These are phyloP conservation scores for Colletotrichum spaethianum DNA, from an alignment of 2,329 filamentous ascomycete genomes.

Conservation along the genomic window DNA sequence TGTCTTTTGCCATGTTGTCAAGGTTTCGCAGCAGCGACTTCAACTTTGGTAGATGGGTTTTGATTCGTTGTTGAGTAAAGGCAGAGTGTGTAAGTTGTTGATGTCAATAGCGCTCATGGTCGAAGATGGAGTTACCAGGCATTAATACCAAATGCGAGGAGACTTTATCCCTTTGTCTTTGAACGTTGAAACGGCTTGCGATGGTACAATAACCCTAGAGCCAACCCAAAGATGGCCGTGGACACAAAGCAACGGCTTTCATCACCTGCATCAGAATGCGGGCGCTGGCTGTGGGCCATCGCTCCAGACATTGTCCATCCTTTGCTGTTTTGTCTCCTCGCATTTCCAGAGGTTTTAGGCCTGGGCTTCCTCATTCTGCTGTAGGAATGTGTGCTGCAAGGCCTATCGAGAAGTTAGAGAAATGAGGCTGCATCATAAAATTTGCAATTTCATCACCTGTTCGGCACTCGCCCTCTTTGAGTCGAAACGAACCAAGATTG, in stretches of 20 bases:
- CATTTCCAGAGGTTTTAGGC: not conserved
- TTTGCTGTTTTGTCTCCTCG: not conserved
- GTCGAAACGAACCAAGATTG: constrained; percentile 80
- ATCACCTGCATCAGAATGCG: not conserved
- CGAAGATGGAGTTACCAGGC: not conserved
- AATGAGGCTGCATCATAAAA: not conserved
- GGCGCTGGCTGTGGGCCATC: not conserved
- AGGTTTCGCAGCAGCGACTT: not conserved
- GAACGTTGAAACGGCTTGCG: not conserved
- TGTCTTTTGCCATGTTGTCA: not conserved
- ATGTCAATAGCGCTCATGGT: not conserved
- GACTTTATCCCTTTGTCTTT: not conserved
- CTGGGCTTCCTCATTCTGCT: not conserved
- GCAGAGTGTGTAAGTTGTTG: not conserved
- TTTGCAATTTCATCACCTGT: constrained; percentile 48
- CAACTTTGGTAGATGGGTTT: not conserved
- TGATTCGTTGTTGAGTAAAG: not conserved
- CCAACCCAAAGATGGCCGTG: not conserved
- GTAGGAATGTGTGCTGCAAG: constrained; percentile 31
- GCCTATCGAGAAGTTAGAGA: constrained; percentile 30
- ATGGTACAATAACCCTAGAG: not conserved
- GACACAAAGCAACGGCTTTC: constrained; percentile 7
- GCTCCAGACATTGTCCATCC: not conserved
- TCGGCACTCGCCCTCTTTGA: constrained; percentile 77
- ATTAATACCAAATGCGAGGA: constrained; percentile 15